phyloP scores from a whole-genome alignment of 2,329 filamentous ascomycete species.

The Diplocarpon mali region DNA sequence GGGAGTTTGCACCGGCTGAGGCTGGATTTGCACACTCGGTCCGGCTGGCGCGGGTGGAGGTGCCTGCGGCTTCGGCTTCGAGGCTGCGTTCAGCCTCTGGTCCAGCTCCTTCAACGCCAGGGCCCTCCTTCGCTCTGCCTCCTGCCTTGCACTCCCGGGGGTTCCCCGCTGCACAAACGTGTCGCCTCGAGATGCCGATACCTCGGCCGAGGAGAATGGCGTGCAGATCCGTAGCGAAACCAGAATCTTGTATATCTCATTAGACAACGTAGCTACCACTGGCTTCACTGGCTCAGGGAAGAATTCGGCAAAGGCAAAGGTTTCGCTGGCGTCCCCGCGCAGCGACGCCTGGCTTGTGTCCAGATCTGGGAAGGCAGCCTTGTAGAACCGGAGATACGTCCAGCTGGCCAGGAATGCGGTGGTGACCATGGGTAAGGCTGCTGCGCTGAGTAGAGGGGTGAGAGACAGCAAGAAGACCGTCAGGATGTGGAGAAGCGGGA shows the following conservation, averaged over 20 bases:
- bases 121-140: conserved; percentile 81
- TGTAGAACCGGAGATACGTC: conserved; percentile 95
- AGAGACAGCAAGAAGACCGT: conserved; percentile 59
- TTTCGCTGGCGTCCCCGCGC: conserved; percentile 88
- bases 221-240: conserved; percentile 69
- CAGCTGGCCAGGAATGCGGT: conserved; percentile 81
- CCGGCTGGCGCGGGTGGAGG: conserved; percentile 34
- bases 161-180: conserved; percentile 42
- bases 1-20: conserved; percentile 42
- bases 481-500: conserved; percentile 64
- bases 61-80: conserved; percentile 31
- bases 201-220: conserved; percentile 74
- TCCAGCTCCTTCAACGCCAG: conserved; percentile 86
- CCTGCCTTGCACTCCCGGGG: conserved; percentile 66
- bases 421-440: conserved; percentile 67
- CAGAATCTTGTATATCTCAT: conserved; percentile 62
- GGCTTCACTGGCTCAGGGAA: conserved; percentile 81
- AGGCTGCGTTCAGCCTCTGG: conserved; percentile 73
- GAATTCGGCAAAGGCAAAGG: conserved; percentile 91
- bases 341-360: conserved; percentile 52
- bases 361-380: conserved; percentile 59
- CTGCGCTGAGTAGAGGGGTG: conserved; percentile 49
- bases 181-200: conserved; percentile 63
- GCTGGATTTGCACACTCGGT: conserved; percentile 46
- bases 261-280: conserved; percentile 60